A percentile compares a stretch with the other conserved stretches of the same genome.
Conservation (phyloP, 208 protist species). For the Trichomonas vaginalis region DNA sequence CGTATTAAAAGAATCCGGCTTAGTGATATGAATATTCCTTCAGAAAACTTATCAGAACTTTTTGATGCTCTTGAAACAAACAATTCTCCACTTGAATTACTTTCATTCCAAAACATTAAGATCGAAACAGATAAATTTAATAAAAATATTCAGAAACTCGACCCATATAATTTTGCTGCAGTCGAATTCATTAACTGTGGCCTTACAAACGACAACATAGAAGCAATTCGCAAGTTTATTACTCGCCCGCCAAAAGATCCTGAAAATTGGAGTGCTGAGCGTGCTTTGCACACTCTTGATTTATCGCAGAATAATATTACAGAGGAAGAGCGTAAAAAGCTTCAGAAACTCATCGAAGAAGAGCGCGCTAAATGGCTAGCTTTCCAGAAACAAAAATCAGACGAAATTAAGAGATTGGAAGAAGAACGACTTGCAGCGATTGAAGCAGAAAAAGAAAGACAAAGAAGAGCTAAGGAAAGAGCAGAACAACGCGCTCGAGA, state of each 20-base stretch:
- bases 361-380: background rate
- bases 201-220: background rate
- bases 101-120: background rate
- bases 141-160: background rate
- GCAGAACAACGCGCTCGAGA: background rate
- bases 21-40: background rate
- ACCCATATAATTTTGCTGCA: background rate
- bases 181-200: background rate
- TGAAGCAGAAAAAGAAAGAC: background rate
- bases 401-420: background rate
- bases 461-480: background rate
- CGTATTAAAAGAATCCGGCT: background rate
- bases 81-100: background rate
- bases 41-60: background rate
- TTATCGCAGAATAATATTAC: background rate
- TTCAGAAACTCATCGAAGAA: background rate
- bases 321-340: background rate
- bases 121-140: background rate
- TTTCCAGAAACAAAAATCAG: background rate
- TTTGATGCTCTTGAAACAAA: background rate
- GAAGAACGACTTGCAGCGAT: background rate
- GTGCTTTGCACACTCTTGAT: background rate
- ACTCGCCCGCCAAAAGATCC: background rate
- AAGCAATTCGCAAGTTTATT: background rate
- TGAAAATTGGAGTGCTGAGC: background rate